phyloP scores from a whole-genome alignment of 768 basidiomycete genomes.

The Neoboletus brunneissimus region DNA sequence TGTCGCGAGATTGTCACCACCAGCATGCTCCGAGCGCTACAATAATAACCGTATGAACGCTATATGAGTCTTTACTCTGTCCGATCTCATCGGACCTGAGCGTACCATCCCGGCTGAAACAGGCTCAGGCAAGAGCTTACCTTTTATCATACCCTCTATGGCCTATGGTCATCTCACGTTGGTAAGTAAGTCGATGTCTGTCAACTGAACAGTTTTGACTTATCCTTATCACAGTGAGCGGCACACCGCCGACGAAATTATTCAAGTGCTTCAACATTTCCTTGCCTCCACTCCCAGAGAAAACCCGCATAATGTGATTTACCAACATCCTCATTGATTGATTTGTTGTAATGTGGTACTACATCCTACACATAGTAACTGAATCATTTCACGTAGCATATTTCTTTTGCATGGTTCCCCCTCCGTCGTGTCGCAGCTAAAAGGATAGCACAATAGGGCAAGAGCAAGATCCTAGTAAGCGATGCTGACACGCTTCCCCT shows the following conservation, averaged over 20 bases:
- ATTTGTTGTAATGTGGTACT: background rate
- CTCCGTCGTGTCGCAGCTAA: no score
- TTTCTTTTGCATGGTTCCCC: background rate
- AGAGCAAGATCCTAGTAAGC: conserved; percentile 39
- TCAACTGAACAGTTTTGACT: background rate
- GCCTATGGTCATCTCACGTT: background rate
- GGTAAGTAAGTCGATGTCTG: background rate
- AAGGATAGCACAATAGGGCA: no score
- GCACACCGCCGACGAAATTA: background rate
- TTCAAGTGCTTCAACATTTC: background rate
- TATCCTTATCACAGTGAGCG: background rate
- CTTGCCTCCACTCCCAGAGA: background rate
- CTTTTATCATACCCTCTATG: background rate
- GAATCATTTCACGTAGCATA: background rate
- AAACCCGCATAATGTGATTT: background rate
- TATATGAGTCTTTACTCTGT: background rate
- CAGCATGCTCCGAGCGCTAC: no score
- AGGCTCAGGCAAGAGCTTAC: background rate
- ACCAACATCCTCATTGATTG: background rate
- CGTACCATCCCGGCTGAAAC: background rate
- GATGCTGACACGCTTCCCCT: conserved; percentile 48
- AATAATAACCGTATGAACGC: background rate
- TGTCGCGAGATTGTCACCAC: no score
- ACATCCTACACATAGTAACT: background rate
- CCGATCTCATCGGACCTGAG: background rate